Conservation (phyloP, 2,329 filamentous ascomycete species). For the Sporothrix brasiliensis region DNA sequence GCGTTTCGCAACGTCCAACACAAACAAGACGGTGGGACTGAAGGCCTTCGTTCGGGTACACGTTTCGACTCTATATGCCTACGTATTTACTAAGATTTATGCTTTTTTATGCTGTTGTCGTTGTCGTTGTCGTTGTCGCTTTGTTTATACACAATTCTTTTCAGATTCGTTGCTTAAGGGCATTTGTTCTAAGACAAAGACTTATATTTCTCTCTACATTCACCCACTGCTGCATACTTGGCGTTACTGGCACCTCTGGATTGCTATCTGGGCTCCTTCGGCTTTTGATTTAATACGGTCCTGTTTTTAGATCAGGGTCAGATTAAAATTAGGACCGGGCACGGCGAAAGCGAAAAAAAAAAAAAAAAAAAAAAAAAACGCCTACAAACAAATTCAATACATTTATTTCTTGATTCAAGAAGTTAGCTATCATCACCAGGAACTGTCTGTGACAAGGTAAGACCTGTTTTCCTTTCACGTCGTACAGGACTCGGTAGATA, state of each 20-base stretch:
- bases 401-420: background rate
- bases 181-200: background rate
- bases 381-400: conserved; percentile 6
- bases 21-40: conserved; percentile 24
- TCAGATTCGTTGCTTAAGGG: background rate
- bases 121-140: background rate
- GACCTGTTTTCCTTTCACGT: background rate
- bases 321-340: background rate
- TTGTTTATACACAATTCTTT: background rate
- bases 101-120: background rate
- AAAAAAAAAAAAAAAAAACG: background rate
- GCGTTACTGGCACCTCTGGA: background rate
- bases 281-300: background rate
- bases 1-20: conserved; percentile 6
- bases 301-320: background rate
- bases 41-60: background rate
- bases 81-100: background rate
- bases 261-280: background rate
- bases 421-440: background rate
- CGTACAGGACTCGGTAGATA: conserved; percentile 27
- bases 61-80: background rate
- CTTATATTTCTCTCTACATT: background rate
- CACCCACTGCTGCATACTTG: background rate
- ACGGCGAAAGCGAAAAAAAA: background rate
- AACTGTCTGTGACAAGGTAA: conserved; percentile 12